These are phyloP conservation scores for Ophidiomyces ophidiicola DNA, from an alignment of 2,329 filamentous ascomycete species.

Conservation along the genomic window DNA sequence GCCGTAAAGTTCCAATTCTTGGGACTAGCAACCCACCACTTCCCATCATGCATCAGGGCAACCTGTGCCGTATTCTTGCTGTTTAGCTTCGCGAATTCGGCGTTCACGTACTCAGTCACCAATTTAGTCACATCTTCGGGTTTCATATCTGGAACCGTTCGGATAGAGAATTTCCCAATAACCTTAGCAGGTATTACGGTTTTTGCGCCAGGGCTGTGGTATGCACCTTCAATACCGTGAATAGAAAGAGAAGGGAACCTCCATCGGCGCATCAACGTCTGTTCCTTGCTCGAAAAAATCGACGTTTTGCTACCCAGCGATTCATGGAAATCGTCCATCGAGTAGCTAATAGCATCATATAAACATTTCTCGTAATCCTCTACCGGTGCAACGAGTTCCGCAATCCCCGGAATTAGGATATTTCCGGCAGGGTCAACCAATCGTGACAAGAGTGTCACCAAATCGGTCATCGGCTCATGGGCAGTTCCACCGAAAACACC, in stretches of 20 bases:
- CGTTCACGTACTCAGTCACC: constrained; percentile 72
- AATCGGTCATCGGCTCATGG: constrained; percentile 96
- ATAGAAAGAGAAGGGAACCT: constrained; percentile 85
- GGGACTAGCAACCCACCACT: constrained; percentile 97
- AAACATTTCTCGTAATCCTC: constrained; percentile 74
- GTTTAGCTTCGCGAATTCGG: constrained; percentile 70
- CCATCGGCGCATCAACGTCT: constrained; percentile 92
- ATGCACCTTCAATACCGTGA: constrained; percentile 90
- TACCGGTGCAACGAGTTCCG: constrained; percentile 81
- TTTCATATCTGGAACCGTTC: constrained; percentile 96
- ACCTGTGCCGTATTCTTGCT: constrained; percentile 88
- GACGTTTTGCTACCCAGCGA: constrained; percentile 79
- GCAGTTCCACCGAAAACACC: constrained; percentile 94
- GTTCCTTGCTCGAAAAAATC: constrained; percentile 79
- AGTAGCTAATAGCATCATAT: constrained; percentile 86
- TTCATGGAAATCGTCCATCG: constrained; percentile 89
- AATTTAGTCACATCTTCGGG: constrained; percentile 74
- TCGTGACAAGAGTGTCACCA: constrained; percentile 67
- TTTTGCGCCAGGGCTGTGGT: constrained; percentile 86
- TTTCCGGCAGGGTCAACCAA: constrained; percentile 84
- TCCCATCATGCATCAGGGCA: constrained; percentile 74
- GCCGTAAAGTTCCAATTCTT: constrained; percentile 99
- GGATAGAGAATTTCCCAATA: constrained; percentile 94
- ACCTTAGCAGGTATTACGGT: constrained; percentile 98
- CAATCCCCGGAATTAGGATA: constrained; percentile 87